Percentiles rank a stretch among this genome's conserved stretches.
These are phyloP conservation scores for Tanacetum coccineum DNA, from an alignment of 129 eudicot genomes.

Conservation along the genomic window DNA sequence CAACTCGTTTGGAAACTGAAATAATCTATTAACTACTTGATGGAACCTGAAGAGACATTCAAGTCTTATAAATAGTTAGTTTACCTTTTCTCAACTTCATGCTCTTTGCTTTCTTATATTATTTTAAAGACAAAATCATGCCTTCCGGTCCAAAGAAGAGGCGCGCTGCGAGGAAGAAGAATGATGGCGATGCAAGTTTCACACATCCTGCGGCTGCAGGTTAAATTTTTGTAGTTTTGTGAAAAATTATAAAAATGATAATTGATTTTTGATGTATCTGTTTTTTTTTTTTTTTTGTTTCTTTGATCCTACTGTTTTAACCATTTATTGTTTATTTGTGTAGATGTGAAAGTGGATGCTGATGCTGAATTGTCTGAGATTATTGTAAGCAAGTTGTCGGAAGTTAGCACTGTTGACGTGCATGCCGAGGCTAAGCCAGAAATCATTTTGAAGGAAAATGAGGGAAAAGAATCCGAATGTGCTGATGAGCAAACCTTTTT, in stretches of 20 bases:
- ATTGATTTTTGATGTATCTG: neutral
- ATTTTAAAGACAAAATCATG: constrained; percentile 16
- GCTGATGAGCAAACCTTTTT: constrained; percentile 4
- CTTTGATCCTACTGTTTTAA: neutral
- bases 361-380: constrained; percentile 1
- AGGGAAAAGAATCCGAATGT: neutral
- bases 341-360: neutral
- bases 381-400: neutral
- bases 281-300: neutral
- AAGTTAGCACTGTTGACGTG: neutral
- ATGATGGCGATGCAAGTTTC: neutral
- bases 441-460: constrained; percentile 2
- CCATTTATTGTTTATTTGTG: neutral
- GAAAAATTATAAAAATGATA: neutral
- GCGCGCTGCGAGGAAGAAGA: constrained; percentile 31
- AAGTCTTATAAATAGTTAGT: neutral
- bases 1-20: constrained; percentile 1
- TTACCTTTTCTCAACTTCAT: neutral
- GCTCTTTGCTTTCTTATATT: neutral
- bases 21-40: neutral
- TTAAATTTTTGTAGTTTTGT: neutral
- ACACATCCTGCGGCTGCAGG: neutral
- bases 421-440: neutral
- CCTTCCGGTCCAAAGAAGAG: constrained; percentile 37
- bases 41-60: constrained; percentile 8